Evolutionary conservation across 306 rosid genomes (phyloP).

Genomic region (Ormosia emarginata): DNA sequence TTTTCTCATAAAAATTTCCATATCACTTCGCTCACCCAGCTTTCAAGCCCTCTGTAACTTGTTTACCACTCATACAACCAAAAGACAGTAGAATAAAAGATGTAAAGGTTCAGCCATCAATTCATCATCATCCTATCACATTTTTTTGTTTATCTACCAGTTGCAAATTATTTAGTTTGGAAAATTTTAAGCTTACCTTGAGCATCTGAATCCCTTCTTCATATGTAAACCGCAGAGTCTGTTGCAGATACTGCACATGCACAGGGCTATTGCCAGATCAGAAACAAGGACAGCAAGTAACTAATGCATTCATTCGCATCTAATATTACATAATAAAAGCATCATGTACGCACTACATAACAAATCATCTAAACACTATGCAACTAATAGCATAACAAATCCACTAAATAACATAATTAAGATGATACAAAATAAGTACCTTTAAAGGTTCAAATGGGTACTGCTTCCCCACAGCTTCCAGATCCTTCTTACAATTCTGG

Average conservation of each 20-base stretch:
- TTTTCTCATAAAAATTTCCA: not conserved
- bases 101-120: not conserved
- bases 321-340: not conserved
- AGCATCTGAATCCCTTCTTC: slow-evolving; percentile 96
- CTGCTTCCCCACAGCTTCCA: slow-evolving; percentile 74
- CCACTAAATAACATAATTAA: not conserved
- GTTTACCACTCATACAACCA: not conserved
- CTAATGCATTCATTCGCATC: not conserved
- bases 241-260: slow-evolving; percentile 74
- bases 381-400: not conserved
- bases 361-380: not conserved
- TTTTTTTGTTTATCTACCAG: not conserved
- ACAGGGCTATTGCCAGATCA: slow-evolving; percentile 24
- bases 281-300: not conserved
- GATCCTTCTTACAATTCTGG: slow-evolving; percentile 57
- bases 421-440: slow-evolving; percentile 46
- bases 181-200: slow-evolving; percentile 47
- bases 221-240: slow-evolving; percentile 74
- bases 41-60: not conserved
- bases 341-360: not conserved
- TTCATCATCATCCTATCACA: not conserved
- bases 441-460: slow-evolving; percentile 92
- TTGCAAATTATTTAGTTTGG: not conserved
- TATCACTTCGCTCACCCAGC: not conserved
- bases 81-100: not conserved